Evolutionary conservation across 768 basidiomycete species (phyloP).

Genomic region (Suillus subaureus): DNA sequence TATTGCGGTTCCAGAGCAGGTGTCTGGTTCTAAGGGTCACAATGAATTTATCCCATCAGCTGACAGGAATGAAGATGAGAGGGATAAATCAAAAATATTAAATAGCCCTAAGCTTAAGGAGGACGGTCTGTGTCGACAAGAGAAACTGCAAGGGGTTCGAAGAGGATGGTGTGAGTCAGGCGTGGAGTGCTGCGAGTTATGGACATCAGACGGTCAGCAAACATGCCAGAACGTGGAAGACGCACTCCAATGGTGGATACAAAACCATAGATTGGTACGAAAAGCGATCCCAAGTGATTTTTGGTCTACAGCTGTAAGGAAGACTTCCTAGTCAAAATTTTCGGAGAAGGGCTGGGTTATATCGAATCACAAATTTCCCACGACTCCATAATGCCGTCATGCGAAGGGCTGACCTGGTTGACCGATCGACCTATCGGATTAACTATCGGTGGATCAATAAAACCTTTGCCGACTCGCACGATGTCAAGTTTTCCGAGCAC

Average conservation of each 20-base stretch:
- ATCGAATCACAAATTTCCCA: conserved; percentile 11
- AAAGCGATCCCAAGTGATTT: conserved; percentile 14
- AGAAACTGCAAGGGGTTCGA: conserved; percentile 60
- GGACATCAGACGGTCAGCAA: conserved; percentile 10
- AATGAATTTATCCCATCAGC: conserved; percentile 47
- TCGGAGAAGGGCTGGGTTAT: not conserved
- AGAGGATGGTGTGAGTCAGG: conserved; percentile 54
- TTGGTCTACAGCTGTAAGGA: conserved; percentile 15
- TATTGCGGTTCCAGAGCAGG: conserved; percentile 29
- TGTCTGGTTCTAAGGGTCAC: conserved; percentile 41
- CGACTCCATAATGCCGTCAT: not conserved
- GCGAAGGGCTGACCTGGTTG: not conserved
- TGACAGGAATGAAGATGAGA: conserved; percentile 10
- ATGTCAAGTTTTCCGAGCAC: not conserved
- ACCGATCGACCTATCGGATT: conserved; percentile 1
- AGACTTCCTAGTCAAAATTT: conserved; percentile 18
- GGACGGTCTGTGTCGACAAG: conserved; percentile 75
- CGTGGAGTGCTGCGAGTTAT: conserved; percentile 23
- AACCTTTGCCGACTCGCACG: conserved; percentile 1
- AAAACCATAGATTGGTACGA: conserved; percentile 56
- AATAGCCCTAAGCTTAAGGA: conserved; percentile 72
- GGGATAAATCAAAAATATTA: conserved; percentile 20
- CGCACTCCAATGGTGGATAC: conserved; percentile 39
- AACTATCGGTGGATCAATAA: no score
- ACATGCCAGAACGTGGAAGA: not conserved